phyloP scores from a whole-genome alignment of 2,329 filamentous ascomycete species.

The Ploettnerulaceae sp. region DNA sequence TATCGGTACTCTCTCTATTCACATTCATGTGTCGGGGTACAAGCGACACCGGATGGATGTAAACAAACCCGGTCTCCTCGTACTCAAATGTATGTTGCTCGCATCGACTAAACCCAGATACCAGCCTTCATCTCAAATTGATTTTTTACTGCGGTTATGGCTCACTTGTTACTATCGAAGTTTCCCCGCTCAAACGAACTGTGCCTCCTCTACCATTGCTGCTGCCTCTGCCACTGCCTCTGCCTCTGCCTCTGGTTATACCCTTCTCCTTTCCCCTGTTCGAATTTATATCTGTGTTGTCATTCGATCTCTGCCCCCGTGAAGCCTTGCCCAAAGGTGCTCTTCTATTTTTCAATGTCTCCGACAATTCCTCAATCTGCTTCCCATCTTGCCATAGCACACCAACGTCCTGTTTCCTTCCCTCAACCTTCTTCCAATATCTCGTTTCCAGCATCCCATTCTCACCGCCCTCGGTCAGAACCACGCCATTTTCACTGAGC shows the following conservation, averaged over 20 bases:
- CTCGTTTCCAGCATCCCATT: conserved; percentile 58
- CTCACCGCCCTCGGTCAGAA: conserved; percentile 58
- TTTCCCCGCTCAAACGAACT: too few relatives aligned
- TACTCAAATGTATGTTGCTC: too few relatives aligned
- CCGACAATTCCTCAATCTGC: conserved; percentile 62
- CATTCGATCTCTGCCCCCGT: conserved; percentile 28
- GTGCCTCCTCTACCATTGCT: too few relatives aligned
- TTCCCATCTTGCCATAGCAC: conserved; percentile 68
- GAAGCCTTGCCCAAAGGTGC: conserved; percentile 38
- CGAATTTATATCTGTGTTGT: not conserved
- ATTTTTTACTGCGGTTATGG: too few relatives aligned
- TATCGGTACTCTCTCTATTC: conserved; percentile 4
- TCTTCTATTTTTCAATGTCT: conserved; percentile 49
- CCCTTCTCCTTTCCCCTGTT: not conserved
- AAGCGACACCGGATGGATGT: not conserved
- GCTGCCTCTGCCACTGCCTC: not conserved
- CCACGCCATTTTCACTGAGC: conserved; percentile 72
- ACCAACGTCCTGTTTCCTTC: conserved; percentile 52
- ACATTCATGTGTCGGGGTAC: not conserved
- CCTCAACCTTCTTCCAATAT: conserved; percentile 69
- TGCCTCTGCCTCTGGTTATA: not conserved
- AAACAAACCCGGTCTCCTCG: too few relatives aligned
- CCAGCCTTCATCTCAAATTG: too few relatives aligned
- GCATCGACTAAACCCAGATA: too few relatives aligned
- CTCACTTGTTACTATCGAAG: too few relatives aligned